phyloP scores from a whole-genome alignment of 2,329 filamentous ascomycete species.

The Botrytis aclada region DNA sequence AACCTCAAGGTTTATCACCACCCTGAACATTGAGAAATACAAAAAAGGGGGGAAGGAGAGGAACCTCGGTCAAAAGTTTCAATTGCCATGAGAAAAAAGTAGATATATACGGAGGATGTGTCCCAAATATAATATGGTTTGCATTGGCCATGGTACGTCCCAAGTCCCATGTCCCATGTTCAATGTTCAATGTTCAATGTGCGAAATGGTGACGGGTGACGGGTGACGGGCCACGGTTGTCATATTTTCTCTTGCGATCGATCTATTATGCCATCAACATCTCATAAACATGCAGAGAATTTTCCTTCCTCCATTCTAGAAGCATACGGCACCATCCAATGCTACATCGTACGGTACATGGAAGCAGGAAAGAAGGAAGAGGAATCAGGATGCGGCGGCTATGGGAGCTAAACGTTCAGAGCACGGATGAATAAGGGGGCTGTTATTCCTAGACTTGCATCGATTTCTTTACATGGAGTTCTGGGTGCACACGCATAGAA shows the following conservation, averaged over 20 bases:
- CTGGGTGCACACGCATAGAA: not conserved
- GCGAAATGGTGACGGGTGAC: not conserved
- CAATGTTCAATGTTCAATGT: not conserved
- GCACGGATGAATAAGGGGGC: not conserved
- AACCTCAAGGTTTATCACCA: not conserved
- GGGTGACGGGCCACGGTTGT: not conserved
- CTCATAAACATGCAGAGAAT: not conserved
- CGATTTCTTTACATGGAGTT: not conserved
- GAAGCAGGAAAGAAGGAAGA: conserved; percentile 1
- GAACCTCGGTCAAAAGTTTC: not conserved
- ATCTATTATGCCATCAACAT: not conserved
- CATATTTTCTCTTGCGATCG: not conserved
- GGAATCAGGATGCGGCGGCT: not conserved
- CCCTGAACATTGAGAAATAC: not conserved
- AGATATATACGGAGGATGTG: not conserved
- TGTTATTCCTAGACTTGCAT: not conserved
- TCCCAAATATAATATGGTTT: too few species aligned
- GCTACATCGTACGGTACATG: not conserved
- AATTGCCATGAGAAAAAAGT: not conserved
- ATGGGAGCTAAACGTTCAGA: not conserved
- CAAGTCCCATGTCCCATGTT: not conserved
- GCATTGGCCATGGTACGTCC: not conserved
- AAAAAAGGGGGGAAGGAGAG: not conserved
- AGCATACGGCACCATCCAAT: not conserved
- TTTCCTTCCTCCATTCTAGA: not conserved